Percentiles rank a stretch among this genome's conserved stretches.
phyloP scores from a whole-genome alignment of 1,284 basidiomycete genomes.

The Stygiomarasmius scandens region DNA sequence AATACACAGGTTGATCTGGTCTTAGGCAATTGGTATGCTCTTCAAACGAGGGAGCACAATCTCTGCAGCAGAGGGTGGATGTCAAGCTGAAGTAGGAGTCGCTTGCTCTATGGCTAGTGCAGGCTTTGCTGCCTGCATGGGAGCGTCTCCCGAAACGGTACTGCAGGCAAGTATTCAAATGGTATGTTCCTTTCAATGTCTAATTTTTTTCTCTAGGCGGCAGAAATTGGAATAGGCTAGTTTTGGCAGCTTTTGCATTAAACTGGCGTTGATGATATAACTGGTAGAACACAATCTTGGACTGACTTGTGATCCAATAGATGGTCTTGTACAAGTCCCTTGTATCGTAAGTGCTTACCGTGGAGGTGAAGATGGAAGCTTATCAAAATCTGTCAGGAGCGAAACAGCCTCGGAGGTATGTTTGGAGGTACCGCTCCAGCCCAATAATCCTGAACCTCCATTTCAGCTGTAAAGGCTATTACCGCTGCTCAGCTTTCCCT shows the following conservation, averaged over 20 bases:
- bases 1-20: background rate
- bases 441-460: conserved; percentile 11
- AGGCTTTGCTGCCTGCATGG: conserved; percentile 93
- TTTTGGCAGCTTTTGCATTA: background rate
- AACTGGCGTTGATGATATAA: conserved; percentile 2
- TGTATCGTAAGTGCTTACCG: conserved; percentile 91
- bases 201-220: conserved; percentile 58
- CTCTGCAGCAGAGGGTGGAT: conserved; percentile 92
- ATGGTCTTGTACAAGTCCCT: conserved; percentile 91
- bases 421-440: background rate
- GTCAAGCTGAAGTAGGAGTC: conserved; percentile 88
- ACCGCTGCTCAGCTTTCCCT: conserved; percentile 94
- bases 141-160: conserved; percentile 81
- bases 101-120: conserved; percentile 92
- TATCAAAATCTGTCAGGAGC: conserved; percentile 68
- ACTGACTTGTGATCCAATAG: conserved; percentile 90
- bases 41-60: conserved; percentile 98
- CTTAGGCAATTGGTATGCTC: conserved; percentile 89
- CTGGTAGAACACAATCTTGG: conserved; percentile 80
- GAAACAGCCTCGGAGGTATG: conserved; percentile 84
- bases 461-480: conserved; percentile 80
- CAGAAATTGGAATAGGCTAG: conserved; percentile 91
- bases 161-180: conserved; percentile 51
- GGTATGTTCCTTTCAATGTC: background rate
- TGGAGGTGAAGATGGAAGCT: too few relatives aligned